Conservation (phyloP, 768 basidiomycete genomes). For the Boletellus emodensis region DNA sequence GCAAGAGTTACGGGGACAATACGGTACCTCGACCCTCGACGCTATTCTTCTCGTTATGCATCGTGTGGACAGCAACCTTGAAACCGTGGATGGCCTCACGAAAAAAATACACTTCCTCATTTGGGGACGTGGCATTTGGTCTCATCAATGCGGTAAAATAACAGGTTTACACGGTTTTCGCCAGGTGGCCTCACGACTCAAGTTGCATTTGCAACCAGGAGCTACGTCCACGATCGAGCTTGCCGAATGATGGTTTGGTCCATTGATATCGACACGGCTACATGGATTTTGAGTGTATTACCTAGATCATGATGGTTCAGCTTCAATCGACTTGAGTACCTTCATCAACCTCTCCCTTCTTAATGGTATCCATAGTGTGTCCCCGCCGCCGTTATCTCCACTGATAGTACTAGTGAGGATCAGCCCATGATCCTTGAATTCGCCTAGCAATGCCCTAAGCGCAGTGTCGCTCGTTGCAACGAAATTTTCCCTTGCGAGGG, state of each 20-base stretch:
- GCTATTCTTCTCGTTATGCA: not conserved
- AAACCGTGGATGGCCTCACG: not conserved
- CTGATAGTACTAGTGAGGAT: slow-evolving; percentile 50
- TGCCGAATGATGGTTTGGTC: not conserved
- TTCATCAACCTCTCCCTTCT: slow-evolving; percentile 66
- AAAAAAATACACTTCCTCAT: not conserved
- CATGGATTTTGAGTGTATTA: not conserved
- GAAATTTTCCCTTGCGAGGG: slow-evolving; percentile 73
- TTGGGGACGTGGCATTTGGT: not conserved
- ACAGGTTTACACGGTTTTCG: not conserved
- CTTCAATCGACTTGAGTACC: slow-evolving; percentile 36
- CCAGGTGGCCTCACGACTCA: not conserved
- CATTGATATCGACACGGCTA: not conserved
- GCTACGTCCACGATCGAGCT: not conserved
- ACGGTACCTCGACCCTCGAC: not conserved
- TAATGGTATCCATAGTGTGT: slow-evolving; percentile 85
- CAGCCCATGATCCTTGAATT: slow-evolving; percentile 88
- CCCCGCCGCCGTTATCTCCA: slow-evolving; percentile 40
- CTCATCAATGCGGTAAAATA: not conserved
- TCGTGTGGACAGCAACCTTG: not conserved
- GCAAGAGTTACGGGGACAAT: not conserved
- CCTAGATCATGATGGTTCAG: slow-evolving; percentile 14
- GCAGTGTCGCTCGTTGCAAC: slow-evolving; percentile 87
- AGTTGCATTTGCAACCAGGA: not conserved
- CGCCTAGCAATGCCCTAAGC: slow-evolving; percentile 74